phyloP scores from a whole-genome alignment of 345 rosid species.

The Salix suchowensis region DNA sequence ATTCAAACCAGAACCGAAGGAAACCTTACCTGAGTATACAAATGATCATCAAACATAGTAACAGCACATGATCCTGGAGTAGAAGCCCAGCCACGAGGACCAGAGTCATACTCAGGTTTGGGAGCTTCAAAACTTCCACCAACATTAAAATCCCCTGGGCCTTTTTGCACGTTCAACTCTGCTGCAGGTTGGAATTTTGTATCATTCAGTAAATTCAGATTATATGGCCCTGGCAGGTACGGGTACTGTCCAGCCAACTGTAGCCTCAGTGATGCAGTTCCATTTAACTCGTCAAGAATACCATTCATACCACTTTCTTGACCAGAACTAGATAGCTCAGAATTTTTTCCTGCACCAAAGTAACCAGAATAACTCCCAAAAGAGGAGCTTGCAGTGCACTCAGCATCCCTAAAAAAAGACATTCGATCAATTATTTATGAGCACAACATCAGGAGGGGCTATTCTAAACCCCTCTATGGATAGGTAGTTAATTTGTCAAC shows the following conservation, averaged over 20 bases:
- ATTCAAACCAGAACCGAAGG: background rate
- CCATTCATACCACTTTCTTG: slow-evolving; percentile 46
- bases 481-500: background rate
- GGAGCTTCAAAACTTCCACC: slow-evolving; percentile 55
- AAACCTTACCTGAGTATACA: slow-evolving; percentile 49
- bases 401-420: slow-evolving; percentile 48
- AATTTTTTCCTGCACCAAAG: slow-evolving; percentile 50
- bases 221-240: slow-evolving; percentile 34
- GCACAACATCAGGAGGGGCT: background rate
- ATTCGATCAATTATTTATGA: background rate
- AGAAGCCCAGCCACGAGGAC: slow-evolving; percentile 56
- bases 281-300: slow-evolving; percentile 53
- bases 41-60: slow-evolving; percentile 51
- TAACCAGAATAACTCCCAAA: slow-evolving; percentile 68
- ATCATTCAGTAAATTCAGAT: slow-evolving; percentile 44
- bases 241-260: slow-evolving; percentile 46
- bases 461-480: background rate
- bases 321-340: slow-evolving; percentile 59
- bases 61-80: slow-evolving; percentile 47
- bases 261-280: slow-evolving; percentile 40
- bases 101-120: slow-evolving; percentile 37
- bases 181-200: slow-evolving; percentile 41
- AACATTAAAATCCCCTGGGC: slow-evolving; percentile 47
- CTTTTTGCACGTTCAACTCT: slow-evolving; percentile 47
- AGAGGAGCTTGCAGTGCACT: slow-evolving; percentile 69